Evolutionary conservation across 2,329 filamentous ascomycete species (phyloP).

Genomic region (Penicillium sp.): DNA sequence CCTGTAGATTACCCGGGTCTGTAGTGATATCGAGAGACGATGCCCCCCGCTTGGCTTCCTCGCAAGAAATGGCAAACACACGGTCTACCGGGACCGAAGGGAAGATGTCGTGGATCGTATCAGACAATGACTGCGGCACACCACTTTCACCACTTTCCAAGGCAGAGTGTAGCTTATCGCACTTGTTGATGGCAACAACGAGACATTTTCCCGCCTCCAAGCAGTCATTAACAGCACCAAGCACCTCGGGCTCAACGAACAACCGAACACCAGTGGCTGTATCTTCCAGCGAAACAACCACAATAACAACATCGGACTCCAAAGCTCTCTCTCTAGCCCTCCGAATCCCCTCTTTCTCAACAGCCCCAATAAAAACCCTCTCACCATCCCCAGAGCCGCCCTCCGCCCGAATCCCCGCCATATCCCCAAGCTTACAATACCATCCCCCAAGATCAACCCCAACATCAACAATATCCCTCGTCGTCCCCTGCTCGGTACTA

Average conservation of each 20-base stretch:
- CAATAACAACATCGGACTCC: conserved; percentile 81
- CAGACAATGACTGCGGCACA: conserved; percentile 29
- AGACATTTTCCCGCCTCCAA: conserved; percentile 51
- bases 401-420: conserved; percentile 73
- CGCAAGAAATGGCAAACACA: conserved; percentile 71
- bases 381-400: conserved; percentile 11
- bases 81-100: conserved; percentile 45
- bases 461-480: conserved; percentile 88
- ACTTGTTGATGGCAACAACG: conserved; percentile 62
- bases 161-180: conserved; percentile 46
- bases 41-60: conserved; percentile 47
- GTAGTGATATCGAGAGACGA: background rate
- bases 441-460: conserved; percentile 86
- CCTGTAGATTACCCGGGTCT: conserved; percentile 66
- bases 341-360: conserved; percentile 88
- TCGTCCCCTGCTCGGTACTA: conserved; percentile 87
- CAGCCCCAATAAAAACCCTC: conserved; percentile 56
- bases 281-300: conserved; percentile 71
- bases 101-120: conserved; percentile 42
- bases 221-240: conserved; percentile 53
- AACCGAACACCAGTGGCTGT: conserved; percentile 31
- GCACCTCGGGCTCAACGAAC: conserved; percentile 56
- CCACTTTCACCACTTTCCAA: conserved; percentile 13
- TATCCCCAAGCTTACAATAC: conserved; percentile 92
- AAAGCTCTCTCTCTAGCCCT: conserved; percentile 76